Evolutionary conservation across 345 rosid genomes (phyloP).

Genomic region (Corchorus olitorius): DNA sequence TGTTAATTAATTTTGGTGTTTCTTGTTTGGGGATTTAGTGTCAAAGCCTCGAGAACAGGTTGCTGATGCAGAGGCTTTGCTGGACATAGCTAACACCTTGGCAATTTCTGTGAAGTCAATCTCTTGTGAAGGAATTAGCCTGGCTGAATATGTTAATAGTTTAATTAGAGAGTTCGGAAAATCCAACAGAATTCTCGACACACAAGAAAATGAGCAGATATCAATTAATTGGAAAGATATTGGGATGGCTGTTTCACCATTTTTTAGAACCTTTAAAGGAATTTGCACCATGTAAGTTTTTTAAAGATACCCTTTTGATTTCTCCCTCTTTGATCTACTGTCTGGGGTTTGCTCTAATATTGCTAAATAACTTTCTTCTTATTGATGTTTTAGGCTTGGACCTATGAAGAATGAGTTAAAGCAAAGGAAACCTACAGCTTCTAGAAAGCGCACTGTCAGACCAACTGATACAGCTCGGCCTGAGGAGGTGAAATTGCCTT

Average conservation of each 20-base stretch:
- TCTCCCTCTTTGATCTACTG: neutral
- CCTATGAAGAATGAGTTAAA: slow-evolving; percentile 83
- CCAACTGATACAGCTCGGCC: slow-evolving; percentile 63
- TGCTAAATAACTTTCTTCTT: neutral
- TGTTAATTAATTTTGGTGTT: neutral
- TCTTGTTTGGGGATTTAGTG: slow-evolving; percentile 42
- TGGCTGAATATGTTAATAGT: slow-evolving; percentile 60
- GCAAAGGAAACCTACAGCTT: slow-evolving; percentile 53
- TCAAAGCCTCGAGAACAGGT: slow-evolving; percentile 89
- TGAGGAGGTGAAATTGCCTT: slow-evolving; percentile 60
- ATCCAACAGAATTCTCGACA: slow-evolving; percentile 27
- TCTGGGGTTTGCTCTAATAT: neutral
- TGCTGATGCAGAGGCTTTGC: slow-evolving; percentile 89
- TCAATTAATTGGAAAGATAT: slow-evolving; percentile 72
- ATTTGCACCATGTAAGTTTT: slow-evolving; percentile 79
- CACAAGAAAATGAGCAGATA: slow-evolving; percentile 43
- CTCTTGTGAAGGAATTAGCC: slow-evolving; percentile 58
- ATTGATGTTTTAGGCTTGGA: slow-evolving; percentile 64
- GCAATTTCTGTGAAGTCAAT: slow-evolving; percentile 72
- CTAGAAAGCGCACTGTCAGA: slow-evolving; percentile 46
- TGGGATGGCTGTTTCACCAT: slow-evolving; percentile 62
- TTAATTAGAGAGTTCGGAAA: slow-evolving; percentile 55
- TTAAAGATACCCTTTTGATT: neutral
- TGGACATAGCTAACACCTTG: slow-evolving; percentile 68
- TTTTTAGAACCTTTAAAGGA: slow-evolving; percentile 50